Base-by-base conservation (phyloP, 768 basidiomycete genomes). In the Kwoniella heveanensis region DNA sequence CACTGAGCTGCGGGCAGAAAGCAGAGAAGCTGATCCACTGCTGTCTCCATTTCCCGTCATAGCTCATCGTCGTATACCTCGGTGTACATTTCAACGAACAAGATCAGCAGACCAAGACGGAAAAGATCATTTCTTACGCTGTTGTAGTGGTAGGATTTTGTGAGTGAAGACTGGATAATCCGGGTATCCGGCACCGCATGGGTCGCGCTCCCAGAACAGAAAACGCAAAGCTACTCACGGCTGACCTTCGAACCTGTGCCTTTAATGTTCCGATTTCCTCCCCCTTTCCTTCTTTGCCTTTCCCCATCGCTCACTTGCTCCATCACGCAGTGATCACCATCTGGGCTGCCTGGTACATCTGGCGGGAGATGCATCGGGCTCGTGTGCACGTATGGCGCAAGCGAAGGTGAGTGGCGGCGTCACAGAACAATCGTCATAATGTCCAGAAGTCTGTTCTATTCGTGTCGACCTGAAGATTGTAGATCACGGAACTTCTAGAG, bases 1-100 rank as follows among this genome's bases (percentile, higher is more conserved):
- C n/a, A 49, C 15, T n/a, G n/a, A n/a, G n/a, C n/a, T n/a, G n/a
- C n/a, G n/a, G n/a, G n/a, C n/a, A n/a, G n/a, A n/a, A n/a, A n/a
- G n/a, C n/a, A 19, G 6, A 22, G 19, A 24, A 27, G 49, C 49
- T 50, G 17, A 50, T 21, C 8, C 32, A 46, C 6, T 44, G 6
- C 32, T 44, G 39, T 17, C 7, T 7, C 19, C 39, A 44, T 44
- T 19, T 36, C 32, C 13, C 36, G 12, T 24, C 25, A n/a, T 36
- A 96, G 78, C 88, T 96, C 70, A 85, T 92, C 68, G 90, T 89
- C 8, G 93, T 96, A 13, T 96, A 96, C 74, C 84, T 94, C 17
- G 92, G 92, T 36, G 91, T 79, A n/a, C 62, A 77, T 8, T 69
- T 80, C 67, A 66, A 71, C 10, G 67, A 69, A 19, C 73, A 69